These are phyloP conservation scores for Chamaenerion angustifolium DNA, from an alignment of 345 rosid genomes.

Conservation along the genomic window DNA sequence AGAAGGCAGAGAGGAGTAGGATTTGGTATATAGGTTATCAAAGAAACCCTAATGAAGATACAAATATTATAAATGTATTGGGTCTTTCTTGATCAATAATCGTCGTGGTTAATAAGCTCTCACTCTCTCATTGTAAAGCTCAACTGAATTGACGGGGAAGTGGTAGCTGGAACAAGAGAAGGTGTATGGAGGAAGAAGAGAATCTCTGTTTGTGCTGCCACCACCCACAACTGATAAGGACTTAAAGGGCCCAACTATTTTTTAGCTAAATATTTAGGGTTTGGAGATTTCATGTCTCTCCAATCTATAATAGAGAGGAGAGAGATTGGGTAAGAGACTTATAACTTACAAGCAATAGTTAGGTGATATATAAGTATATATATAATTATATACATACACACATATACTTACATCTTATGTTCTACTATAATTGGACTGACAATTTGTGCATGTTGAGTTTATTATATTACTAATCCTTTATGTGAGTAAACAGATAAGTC, in stretches of 20 bases:
- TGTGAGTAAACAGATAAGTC: too few species aligned
- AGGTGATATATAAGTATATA: too few species aligned
- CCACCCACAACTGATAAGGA: slow-evolving; percentile 47
- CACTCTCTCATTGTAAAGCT: slow-evolving; percentile 18
- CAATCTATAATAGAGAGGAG: too few species aligned
- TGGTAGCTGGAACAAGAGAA: slow-evolving; percentile 27
- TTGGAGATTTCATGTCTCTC: too few species aligned
- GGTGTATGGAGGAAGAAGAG: slow-evolving; percentile 27
- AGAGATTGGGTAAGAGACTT: not conserved
- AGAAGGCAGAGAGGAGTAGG: too few species aligned
- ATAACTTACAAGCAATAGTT: not conserved
- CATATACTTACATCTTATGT: too few species aligned
- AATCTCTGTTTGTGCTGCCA: slow-evolving; percentile 14
- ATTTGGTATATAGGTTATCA: too few species aligned
- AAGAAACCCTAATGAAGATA: slow-evolving; percentile 22
- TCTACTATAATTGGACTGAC: too few species aligned
- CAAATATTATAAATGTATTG: slow-evolving; percentile 6
- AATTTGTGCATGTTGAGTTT: too few species aligned
- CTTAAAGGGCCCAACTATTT: not conserved
- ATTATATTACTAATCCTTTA: too few species aligned
- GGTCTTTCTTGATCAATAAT: slow-evolving; percentile 6
- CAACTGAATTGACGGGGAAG: slow-evolving; percentile 51
- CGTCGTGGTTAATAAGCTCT: slow-evolving; percentile 20
- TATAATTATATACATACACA: too few species aligned
- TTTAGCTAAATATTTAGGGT: too few species aligned